Evolutionary conservation across 768 basidiomycete genomes (phyloP).

Genomic region (Hemileccinum rubropunctum): DNA sequence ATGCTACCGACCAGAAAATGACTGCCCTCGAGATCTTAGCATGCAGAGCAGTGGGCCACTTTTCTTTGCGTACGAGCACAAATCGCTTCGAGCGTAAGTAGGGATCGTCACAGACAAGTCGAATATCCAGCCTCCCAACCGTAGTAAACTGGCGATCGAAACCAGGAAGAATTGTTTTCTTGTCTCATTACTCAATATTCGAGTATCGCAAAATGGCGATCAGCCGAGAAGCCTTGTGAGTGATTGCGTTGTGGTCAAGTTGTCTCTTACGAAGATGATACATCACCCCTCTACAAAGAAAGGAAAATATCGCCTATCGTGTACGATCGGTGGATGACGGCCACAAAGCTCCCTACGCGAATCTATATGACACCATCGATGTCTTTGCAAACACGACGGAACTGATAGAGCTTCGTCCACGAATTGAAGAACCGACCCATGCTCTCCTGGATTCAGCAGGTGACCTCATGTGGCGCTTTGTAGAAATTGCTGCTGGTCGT

Average conservation of each 20-base stretch:
- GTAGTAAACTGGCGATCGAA: constrained; percentile 56
- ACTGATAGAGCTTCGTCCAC: constrained; percentile 44
- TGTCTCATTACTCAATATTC: constrained; percentile 54
- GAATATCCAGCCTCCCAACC: neutral
- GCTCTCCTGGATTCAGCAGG: constrained; percentile 37
- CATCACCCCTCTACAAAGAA: constrained; percentile 40
- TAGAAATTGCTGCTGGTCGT: constrained; percentile 45
- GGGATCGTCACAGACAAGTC: constrained; percentile 11
- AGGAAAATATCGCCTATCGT: constrained; percentile 49
- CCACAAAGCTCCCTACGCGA: constrained; percentile 65
- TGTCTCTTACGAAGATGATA: constrained; percentile 40
- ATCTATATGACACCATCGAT: constrained; percentile 54
- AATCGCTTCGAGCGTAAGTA: constrained; percentile 60
- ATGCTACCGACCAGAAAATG: constrained; percentile 26
- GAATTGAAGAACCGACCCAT: constrained; percentile 41
- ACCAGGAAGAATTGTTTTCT: constrained; percentile 47
- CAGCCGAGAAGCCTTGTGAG: constrained; percentile 66
- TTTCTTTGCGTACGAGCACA: constrained; percentile 66
- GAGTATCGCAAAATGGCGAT: constrained; percentile 58
- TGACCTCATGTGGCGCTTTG: constrained; percentile 54
- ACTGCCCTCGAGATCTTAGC: constrained; percentile 38
- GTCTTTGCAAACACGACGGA: constrained; percentile 60
- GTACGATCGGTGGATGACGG: constrained; percentile 56
- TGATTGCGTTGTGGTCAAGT: neutral
- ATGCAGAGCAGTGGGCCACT: constrained; percentile 49